phyloP scores from a whole-genome alignment of 495 filamentous ascomycete species.

The Clavariopsis aquatica region DNA sequence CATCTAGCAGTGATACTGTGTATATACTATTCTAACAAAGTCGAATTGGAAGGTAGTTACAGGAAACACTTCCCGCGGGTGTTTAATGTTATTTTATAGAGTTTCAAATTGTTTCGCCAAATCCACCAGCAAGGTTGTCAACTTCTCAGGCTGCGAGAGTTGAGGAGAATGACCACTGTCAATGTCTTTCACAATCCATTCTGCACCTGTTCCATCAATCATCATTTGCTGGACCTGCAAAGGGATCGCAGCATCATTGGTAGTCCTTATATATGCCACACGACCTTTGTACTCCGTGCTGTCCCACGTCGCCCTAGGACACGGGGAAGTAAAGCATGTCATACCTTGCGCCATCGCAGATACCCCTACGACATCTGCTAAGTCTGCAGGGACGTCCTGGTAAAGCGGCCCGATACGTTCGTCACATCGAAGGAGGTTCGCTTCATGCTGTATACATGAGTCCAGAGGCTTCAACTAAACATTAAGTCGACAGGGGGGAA shows the following conservation, averaged over 20 bases:
- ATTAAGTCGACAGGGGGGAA: neutral
- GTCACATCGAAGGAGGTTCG: conserved; percentile 30
- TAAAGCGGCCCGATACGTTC: conserved; percentile 18
- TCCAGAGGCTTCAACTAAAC: neutral
- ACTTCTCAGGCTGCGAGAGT: conserved; percentile 22
- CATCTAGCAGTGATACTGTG: no score
- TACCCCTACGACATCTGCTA: conserved; percentile 6
- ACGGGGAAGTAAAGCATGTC: conserved; percentile 21
- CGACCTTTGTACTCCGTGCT: conserved; percentile 23
- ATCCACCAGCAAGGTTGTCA: conserved; percentile 19
- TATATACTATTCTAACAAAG: no score
- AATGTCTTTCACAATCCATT: conserved; percentile 27
- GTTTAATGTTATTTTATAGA: no score
- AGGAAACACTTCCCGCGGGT: no score
- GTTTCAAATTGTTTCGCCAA: conserved; percentile 19
- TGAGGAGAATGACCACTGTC: conserved; percentile 24
- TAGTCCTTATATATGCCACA: conserved; percentile 23
- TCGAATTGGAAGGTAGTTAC: no score
- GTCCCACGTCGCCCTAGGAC: conserved; percentile 24
- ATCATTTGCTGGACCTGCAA: conserved; percentile 26
- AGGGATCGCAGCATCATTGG: conserved; percentile 23
- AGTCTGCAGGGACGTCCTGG: conserved; percentile 15
- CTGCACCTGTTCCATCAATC: conserved; percentile 21
- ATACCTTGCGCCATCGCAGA: conserved; percentile 25
- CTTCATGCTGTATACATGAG: neutral